Evolutionary conservation across 352 stramenopile genomes (phyloP).

Genomic region (Blastocystis sp.): DNA sequence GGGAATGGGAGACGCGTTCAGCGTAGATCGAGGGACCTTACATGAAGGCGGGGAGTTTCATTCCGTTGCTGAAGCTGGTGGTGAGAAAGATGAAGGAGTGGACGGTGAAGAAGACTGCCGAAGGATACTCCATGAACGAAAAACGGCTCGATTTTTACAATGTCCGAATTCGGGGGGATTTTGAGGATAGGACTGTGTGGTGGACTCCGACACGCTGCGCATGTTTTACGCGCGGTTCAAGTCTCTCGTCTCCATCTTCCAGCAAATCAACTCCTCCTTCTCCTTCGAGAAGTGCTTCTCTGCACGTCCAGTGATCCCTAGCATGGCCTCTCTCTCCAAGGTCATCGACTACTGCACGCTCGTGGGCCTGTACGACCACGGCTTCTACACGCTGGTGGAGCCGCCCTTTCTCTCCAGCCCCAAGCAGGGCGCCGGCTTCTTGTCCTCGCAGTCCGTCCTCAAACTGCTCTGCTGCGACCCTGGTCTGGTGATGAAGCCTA

Average conservation of each 20-base stretch:
- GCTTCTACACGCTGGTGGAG: slow-evolving; percentile 12
- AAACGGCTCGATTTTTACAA: slow-evolving; percentile 67
- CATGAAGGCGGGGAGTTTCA: slow-evolving; percentile 92
- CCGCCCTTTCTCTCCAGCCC: slow-evolving; percentile 8
- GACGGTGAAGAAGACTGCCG: slow-evolving; percentile 86
- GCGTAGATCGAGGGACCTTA: slow-evolving; percentile 83
- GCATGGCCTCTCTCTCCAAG: not conserved
- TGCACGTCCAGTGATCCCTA: slow-evolving; percentile 82
- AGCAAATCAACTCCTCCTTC: not conserved
- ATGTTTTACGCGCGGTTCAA: slow-evolving; percentile 95
- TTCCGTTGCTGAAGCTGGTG: slow-evolving; percentile 92
- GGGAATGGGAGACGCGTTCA: slow-evolving; percentile 74
- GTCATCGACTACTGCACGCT: slow-evolving; percentile 71
- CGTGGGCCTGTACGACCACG: slow-evolving; percentile 71
- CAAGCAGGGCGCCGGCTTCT: not conserved
- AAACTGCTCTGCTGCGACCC: slow-evolving; percentile 93
- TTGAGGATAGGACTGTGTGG: slow-evolving; percentile 79
- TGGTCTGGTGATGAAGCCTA: slow-evolving; percentile 91
- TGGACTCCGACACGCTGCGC: slow-evolving; percentile 93
- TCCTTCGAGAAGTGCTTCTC: slow-evolving; percentile 75
- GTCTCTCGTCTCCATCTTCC: slow-evolving; percentile 87
- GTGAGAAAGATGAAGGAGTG: slow-evolving; percentile 86
- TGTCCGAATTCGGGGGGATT: not conserved
- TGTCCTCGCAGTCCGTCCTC: slow-evolving; percentile 77
- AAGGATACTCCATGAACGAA: slow-evolving; percentile 86